These are phyloP conservation scores for Coprinopsis sp. DNA, from an alignment of 768 basidiomycete genomes.

Conservation along the genomic window DNA sequence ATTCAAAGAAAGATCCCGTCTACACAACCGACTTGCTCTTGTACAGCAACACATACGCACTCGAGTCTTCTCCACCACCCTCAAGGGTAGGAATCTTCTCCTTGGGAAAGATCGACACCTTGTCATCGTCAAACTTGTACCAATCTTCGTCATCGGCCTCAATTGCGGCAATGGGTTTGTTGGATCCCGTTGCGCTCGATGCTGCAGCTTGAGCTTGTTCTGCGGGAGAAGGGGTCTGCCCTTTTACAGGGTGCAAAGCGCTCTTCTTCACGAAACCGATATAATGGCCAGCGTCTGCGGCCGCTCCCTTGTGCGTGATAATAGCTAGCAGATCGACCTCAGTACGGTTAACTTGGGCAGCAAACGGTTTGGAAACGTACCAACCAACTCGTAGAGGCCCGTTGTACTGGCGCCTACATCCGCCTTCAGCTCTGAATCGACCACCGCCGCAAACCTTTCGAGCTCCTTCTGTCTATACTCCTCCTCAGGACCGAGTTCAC, in stretches of 20 bases:
- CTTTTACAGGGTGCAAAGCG: slow-evolving; percentile 47
- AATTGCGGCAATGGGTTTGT: slow-evolving; percentile 28
- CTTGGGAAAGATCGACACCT: slow-evolving; percentile 78
- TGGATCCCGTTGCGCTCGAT: slow-evolving; percentile 12
- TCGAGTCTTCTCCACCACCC: slow-evolving; percentile 62
- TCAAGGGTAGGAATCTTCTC: slow-evolving; percentile 84
- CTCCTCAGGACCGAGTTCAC: slow-evolving; percentile 61
- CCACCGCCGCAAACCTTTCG: slow-evolving; percentile 56
- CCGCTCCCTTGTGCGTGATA: slow-evolving; percentile 94
- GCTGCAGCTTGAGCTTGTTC: slow-evolving; percentile 14
- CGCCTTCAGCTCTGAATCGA: slow-evolving; percentile 55
- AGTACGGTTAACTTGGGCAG: not conserved
- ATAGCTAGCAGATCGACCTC: slow-evolving; percentile 54
- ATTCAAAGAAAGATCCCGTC: no score
- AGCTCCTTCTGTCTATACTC: slow-evolving; percentile 62
- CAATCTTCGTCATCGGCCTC: slow-evolving; percentile 76
- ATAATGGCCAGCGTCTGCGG: slow-evolving; percentile 94
- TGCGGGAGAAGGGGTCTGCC: slow-evolving; percentile 16
- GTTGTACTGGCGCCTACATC: slow-evolving; percentile 74
- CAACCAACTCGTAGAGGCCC: slow-evolving; percentile 88
- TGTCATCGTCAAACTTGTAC: slow-evolving; percentile 98
- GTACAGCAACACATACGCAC: slow-evolving; percentile 15
- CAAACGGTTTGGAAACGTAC: slow-evolving; percentile 40
- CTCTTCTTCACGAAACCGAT: slow-evolving; percentile 87
- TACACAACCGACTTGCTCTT: no score